These are phyloP conservation scores for Leishmania mexicana DNA, from an alignment of 208 protist genomes.

Conservation along the genomic window DNA sequence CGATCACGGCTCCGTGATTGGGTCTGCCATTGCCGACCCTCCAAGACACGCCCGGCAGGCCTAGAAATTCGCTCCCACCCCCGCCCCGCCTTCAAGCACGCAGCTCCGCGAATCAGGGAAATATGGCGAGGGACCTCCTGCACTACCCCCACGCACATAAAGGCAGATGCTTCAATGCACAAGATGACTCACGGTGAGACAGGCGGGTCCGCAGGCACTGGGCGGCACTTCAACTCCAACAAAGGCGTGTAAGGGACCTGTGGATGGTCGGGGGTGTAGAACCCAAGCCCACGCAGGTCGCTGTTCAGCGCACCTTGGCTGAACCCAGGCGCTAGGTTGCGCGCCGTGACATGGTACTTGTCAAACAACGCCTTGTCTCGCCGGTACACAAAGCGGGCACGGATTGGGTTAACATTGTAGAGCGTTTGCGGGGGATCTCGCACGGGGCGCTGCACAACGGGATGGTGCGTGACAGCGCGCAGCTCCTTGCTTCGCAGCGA, in stretches of 20 bases:
- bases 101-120: not conserved
- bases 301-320: slow-evolving; percentile 71
- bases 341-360: slow-evolving; percentile 82
- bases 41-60: not conserved
- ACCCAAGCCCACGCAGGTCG: slow-evolving; percentile 81
- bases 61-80: not conserved
- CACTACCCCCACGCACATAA: not conserved
- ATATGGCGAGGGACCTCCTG: not conserved
- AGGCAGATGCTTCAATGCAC: not conserved
- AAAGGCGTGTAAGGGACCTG: slow-evolving; percentile 66
- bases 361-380: slow-evolving; percentile 89
- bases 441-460: slow-evolving; percentile 43
- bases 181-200: not conserved
- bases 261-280: slow-evolving; percentile 88
- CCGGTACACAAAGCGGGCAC: slow-evolving; percentile 82
- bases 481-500: slow-evolving; percentile 74
- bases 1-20: not conserved
- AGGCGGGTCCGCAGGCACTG: not conserved
- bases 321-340: slow-evolving; percentile 82
- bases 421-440: slow-evolving; percentile 61
- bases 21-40: not conserved
- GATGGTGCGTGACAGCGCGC: slow-evolving; percentile 61
- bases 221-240: slow-evolving; percentile 7
- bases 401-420: slow-evolving; percentile 65
- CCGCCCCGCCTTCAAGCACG: not conserved